Evolutionary conservation across 108 stramenopile genomes (phyloP).

Genomic region (Epithemia pelagica): DNA sequence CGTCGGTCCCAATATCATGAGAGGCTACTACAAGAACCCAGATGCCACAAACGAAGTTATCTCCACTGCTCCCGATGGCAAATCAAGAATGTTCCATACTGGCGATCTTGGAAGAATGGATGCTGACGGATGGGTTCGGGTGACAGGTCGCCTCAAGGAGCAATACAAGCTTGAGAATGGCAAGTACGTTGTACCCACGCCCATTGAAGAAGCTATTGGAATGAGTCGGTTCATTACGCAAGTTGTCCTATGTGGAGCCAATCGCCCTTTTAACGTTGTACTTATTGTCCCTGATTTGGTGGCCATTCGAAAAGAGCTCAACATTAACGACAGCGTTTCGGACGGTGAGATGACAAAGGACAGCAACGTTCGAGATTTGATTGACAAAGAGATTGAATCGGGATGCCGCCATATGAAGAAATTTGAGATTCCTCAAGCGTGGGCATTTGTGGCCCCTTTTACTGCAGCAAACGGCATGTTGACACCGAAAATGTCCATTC

Average conservation of each 20-base stretch:
- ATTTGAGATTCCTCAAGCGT: conserved; percentile 75
- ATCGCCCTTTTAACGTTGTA: conserved; percentile 83
- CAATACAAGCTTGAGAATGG: conserved; percentile 98
- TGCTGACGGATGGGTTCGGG: conserved; percentile 58
- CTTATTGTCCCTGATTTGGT: conserved; percentile 88
- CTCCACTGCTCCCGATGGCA: conserved; percentile 73
- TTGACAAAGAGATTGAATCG: conserved; percentile 57
- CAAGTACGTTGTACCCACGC: conserved; percentile 89
- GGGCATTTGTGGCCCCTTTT: conserved; percentile 87
- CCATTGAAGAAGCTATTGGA: conserved; percentile 86
- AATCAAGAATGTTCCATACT: conserved; percentile 84
- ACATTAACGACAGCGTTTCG: conserved; percentile 32
- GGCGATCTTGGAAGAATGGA: conserved; percentile 77
- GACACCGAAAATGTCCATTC: conserved; percentile 91
- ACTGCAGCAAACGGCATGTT: conserved; percentile 87
- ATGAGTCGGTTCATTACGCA: conserved; percentile 86
- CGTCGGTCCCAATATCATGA: conserved; percentile 90
- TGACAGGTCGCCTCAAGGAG: conserved; percentile 85
- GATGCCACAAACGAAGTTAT: conserved; percentile 91
- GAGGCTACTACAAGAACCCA: conserved; percentile 87
- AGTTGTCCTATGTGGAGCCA: conserved; percentile 85
- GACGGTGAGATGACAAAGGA: conserved; percentile 72
- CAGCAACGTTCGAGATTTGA: conserved; percentile 55
- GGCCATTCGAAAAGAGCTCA: conserved; percentile 49
- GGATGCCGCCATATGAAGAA: conserved; percentile 69